A percentile compares a stretch with the other conserved stretches of the same genome.
These are phyloP conservation scores for Magnusiomyces fungicola DNA, from an alignment of 1,139 yeast species.

Conservation along the genomic window DNA sequence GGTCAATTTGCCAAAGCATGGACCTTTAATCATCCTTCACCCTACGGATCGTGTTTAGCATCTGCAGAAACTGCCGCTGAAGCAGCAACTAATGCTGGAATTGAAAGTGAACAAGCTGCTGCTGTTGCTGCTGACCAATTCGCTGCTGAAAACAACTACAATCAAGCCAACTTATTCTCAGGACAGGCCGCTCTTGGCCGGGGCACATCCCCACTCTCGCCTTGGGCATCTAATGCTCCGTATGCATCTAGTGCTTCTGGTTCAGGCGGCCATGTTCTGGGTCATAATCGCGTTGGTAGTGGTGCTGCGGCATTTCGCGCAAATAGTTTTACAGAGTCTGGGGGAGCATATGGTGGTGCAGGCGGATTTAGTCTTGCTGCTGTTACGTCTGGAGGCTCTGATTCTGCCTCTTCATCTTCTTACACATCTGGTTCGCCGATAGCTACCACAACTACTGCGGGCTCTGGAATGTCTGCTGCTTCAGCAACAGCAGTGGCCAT, in stretches of 20 bases:
- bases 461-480: background rate
- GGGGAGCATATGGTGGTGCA: background rate
- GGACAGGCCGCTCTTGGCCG: background rate
- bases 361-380: background rate
- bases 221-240: background rate
- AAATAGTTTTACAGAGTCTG: background rate
- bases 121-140: too few relatives aligned
- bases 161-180: background rate
- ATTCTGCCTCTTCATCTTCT: background rate
- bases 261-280: too few relatives aligned
- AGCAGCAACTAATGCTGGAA: background rate
- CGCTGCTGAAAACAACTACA: slow-evolving; percentile 6
- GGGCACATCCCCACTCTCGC: background rate
- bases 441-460: background rate
- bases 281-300: background rate
- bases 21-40: slow-evolving; percentile 5
- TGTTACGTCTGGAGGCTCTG: background rate
- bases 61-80: background rate
- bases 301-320: background rate
- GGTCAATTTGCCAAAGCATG: background rate
- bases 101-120: too few relatives aligned
- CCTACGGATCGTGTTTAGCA: background rate
- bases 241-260: too few relatives aligned
- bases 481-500: background rate
- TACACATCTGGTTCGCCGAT: background rate